Conservation (phyloP, 257 asterid species). For the Cordia subcordata region DNA sequence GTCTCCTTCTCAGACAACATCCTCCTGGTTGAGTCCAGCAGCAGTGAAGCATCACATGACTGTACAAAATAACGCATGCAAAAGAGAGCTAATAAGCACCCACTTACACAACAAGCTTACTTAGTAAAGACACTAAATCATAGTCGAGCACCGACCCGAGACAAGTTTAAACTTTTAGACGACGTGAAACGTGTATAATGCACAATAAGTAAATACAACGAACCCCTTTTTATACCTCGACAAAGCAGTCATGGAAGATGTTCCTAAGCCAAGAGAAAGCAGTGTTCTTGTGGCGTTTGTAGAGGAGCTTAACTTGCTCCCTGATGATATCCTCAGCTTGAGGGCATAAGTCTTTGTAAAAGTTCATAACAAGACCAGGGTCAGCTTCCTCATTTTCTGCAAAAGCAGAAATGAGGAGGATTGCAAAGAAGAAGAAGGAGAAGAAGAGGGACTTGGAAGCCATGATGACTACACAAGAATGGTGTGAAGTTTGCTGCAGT, state of each 20-base stretch:
- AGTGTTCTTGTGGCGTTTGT: conserved; percentile 98
- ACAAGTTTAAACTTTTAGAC: no score
- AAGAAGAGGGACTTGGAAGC: conserved; percentile 34
- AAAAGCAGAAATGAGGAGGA: conserved; percentile 24
- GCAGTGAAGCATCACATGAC: conserved; percentile 96
- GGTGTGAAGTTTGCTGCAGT: no score
- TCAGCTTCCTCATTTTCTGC: conserved; percentile 35
- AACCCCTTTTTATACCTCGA: no score
- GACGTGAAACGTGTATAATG: no score
- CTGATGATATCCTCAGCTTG: conserved; percentile 93
- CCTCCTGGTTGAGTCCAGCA: conserved; percentile 92
- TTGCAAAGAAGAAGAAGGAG: conserved; percentile 32
- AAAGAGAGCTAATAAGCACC: not conserved
- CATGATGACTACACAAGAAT: conserved; percentile 22
- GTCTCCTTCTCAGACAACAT: conserved; percentile 84
- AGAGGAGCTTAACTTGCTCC: conserved; percentile 84
- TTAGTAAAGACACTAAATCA: no score
- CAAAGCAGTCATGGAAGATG: conserved; percentile 97
- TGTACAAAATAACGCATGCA: conserved; percentile 16
- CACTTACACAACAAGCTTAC: not conserved
- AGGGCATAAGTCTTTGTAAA: conserved; percentile 85
- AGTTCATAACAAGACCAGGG: conserved; percentile 59
- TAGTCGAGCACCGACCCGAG: no score
- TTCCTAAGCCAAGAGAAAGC: conserved; percentile 98
- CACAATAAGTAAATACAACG: no score